Base-by-base conservation (phyloP, 495 filamentous ascomycete species). In the Daldinia caldariorum region DNA sequence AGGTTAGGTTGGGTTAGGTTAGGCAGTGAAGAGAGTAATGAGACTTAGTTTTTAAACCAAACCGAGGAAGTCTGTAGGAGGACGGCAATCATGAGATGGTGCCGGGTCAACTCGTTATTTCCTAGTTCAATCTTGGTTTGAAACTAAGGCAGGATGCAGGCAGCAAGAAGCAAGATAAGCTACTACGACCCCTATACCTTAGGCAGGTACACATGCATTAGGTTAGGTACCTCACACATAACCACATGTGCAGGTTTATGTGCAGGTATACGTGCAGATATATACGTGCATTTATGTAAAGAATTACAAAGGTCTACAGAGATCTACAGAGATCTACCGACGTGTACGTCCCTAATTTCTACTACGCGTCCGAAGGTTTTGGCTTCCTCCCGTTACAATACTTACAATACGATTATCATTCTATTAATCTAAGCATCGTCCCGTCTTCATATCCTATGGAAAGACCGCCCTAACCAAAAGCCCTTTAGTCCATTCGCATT, bases 301-400 rank as follows among this genome's bases (percentile, higher is more conserved):
- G 26, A 26, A 26, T 26, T 26, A 26, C 26, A 26, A 26, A 26
- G 26, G 26, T 26, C 26, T 26, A 26, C 6, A 32, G 22, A 31
- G 20, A 51, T 22, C 13, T 26, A n/a, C 26, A 51, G 37, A 66
- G 32, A 54, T 62, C 47, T 29, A 45, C 38, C 16, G 16, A 60
- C 54, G 59, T 43, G 8, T 12, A 38, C 35, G 64, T 60, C n/a
- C 41, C 54, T 53, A 50, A 47, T 60, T 50, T 49, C 49, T 55
- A 35, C 16, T 61, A n/a, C 29, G 57, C 10, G 31, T 66, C 58
- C 54, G 58, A 62, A 60, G 49, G 56, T 56, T 55, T 61, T 57
- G 38, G 56, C 60, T 64, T 68, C 64, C 39, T 63, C 14, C 55
- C 54, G 22, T 61, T 41, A 35, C 37, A 55, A 53, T 55, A 13